phyloP scores from a whole-genome alignment of 2,329 filamentous ascomycete species.

The Trichophyton schoenleinii region DNA sequence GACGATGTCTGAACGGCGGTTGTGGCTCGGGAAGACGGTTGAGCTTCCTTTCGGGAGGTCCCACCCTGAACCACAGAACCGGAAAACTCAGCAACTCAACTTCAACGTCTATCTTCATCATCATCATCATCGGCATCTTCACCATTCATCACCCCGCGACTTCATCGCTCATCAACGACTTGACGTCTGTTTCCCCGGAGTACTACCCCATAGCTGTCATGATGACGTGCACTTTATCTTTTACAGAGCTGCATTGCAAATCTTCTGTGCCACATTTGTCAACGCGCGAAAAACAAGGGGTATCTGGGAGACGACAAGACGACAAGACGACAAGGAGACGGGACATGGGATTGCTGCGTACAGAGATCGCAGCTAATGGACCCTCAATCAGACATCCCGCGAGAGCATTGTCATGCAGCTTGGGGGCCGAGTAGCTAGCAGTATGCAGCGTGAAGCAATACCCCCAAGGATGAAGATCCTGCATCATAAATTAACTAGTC shows the following conservation, averaged over 20 bases:
- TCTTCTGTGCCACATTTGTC: not conserved
- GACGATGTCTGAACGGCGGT: not conserved
- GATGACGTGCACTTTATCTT: not conserved
- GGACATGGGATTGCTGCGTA: not conserved
- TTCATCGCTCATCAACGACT: not conserved
- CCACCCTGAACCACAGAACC: not conserved
- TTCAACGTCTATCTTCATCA: not conserved
- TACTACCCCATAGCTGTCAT: too few species aligned
- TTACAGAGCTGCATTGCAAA: not conserved
- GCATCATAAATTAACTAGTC: not conserved
- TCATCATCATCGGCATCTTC: not conserved
- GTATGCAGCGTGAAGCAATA: not conserved
- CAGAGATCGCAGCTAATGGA: not conserved
- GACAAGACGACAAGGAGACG: not conserved
- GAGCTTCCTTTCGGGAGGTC: not conserved
- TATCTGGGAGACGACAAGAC: not conserved
- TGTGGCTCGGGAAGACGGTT: not conserved
- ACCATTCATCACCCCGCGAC: not conserved
- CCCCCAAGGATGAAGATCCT: not conserved
- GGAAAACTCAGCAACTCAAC: conserved; percentile 1
- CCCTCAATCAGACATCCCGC: not conserved
- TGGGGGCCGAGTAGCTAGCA: not conserved
- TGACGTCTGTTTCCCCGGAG: not conserved
- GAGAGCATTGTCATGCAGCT: not conserved
- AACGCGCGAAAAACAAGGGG: not conserved